Evolutionary conservation across 768 basidiomycete species (phyloP).

Genomic region (Harrya chromipes): DNA sequence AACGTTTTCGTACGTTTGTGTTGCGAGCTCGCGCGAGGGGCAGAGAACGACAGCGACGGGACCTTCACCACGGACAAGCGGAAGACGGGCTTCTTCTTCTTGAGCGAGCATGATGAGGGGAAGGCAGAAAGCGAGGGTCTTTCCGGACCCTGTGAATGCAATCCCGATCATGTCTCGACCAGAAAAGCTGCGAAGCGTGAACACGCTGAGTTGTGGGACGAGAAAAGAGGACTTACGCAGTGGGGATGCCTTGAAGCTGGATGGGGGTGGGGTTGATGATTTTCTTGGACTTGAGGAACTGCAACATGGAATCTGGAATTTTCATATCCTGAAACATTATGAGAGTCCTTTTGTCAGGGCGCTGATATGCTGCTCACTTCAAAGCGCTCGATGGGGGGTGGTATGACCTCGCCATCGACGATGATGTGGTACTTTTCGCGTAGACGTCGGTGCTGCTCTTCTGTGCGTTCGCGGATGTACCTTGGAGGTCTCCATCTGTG

Average conservation of each 20-base stretch:
- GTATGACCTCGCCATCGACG: slow-evolving; percentile 90
- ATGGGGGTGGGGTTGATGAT: slow-evolving; percentile 92
- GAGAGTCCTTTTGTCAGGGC: slow-evolving; percentile 5
- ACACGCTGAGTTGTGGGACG: not conserved
- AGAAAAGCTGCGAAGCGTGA: slow-evolving; percentile 59
- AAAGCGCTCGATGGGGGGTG: slow-evolving; percentile 91
- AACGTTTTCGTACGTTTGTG: slow-evolving; percentile 96
- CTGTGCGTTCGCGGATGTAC: slow-evolving; percentile 69
- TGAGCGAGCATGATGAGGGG: slow-evolving; percentile 95
- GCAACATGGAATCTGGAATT: slow-evolving; percentile 82
- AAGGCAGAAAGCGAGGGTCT: slow-evolving; percentile 98
- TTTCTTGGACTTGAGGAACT: slow-evolving; percentile 79
- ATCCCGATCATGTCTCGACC: slow-evolving; percentile 99
- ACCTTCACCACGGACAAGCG: slow-evolving; percentile 91
- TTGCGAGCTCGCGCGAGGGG: slow-evolving; percentile 94
- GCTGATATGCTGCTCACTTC: slow-evolving; percentile 40
- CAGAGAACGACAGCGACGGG: slow-evolving; percentile 96
- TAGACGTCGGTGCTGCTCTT: slow-evolving; percentile 67
- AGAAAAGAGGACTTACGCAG: slow-evolving; percentile 59
- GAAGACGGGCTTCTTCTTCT: slow-evolving; percentile 89
- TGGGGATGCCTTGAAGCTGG: slow-evolving; percentile 94
- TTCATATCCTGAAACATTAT: slow-evolving; percentile 82
- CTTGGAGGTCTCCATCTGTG: slow-evolving; percentile 84
- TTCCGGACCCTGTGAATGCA: slow-evolving; percentile 98
- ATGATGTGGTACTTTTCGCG: slow-evolving; percentile 93